Evolutionary conservation across 345 rosid genomes (phyloP).

Genomic region (Gossypium raimondii): DNA sequence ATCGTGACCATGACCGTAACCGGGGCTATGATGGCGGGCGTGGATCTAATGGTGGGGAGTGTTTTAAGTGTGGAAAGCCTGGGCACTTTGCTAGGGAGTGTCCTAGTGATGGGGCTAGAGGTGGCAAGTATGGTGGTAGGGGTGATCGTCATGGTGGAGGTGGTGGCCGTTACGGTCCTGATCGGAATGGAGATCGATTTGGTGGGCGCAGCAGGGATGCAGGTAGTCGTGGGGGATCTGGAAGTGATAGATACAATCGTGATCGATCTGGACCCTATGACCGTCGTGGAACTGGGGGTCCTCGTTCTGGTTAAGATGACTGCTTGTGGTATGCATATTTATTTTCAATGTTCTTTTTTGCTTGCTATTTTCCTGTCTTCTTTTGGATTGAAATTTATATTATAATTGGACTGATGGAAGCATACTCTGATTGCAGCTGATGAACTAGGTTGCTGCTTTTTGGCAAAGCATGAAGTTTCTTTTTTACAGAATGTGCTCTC

Average conservation of each 20-base stretch:
- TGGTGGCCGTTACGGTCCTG: constrained; percentile 79
- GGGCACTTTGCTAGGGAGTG: constrained; percentile 98
- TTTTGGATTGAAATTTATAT: not conserved
- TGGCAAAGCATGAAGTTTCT: constrained; percentile 27
- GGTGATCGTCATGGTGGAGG: constrained; percentile 27
- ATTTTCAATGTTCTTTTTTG: not conserved
- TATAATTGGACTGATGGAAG: constrained; percentile 12
- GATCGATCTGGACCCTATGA: constrained; percentile 84
- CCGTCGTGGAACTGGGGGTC: constrained; percentile 62
- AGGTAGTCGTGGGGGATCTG: constrained; percentile 68
- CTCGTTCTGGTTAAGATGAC: constrained; percentile 36
- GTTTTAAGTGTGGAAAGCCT: constrained; percentile 94
- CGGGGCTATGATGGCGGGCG: constrained; percentile 58
- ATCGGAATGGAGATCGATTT: constrained; percentile 68
- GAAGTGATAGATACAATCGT: constrained; percentile 68
- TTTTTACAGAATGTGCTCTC: constrained; percentile 23
- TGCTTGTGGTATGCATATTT: constrained; percentile 27
- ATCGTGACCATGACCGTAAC: constrained; percentile 43
- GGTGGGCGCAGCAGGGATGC: constrained; percentile 67
- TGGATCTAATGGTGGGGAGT: constrained; percentile 69
- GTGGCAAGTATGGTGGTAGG: constrained; percentile 44
- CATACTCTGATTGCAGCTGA: constrained; percentile 24
- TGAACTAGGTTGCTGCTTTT: constrained; percentile 25
- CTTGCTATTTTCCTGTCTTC: not conserved
- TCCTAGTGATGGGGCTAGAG: constrained; percentile 60